Percentiles rank a stretch among this genome's conserved stretches.
These are phyloP conservation scores for Raffaelea ambrosiae DNA, from an alignment of 2,329 filamentous ascomycete species.

Conservation along the genomic window DNA sequence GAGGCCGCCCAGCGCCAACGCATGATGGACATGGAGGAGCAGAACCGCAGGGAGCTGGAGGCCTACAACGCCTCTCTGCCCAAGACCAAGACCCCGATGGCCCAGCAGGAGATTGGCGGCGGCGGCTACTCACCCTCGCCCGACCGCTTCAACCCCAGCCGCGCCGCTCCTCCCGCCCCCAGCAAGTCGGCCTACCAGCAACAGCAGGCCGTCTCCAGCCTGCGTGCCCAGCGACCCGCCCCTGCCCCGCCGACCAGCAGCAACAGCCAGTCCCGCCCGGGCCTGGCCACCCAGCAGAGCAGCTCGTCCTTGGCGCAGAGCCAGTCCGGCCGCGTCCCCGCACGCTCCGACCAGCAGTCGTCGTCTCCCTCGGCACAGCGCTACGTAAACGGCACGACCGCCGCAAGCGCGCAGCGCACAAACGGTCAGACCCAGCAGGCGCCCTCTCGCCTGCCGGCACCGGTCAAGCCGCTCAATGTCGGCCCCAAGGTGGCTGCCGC, in stretches of 20 bases:
- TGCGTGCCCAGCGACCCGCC: slow-evolving; percentile 70
- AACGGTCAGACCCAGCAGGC: slow-evolving; percentile 37
- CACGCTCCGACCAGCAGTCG: slow-evolving; percentile 38
- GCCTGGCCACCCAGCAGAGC: slow-evolving; percentile 40
- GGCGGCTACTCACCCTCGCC: slow-evolving; percentile 40
- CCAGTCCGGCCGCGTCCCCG: slow-evolving; percentile 31
- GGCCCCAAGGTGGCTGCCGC: slow-evolving; percentile 59
- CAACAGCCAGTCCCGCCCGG: slow-evolving; percentile 34
- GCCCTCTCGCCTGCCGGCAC: slow-evolving; percentile 46
- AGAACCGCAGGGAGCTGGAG: slow-evolving; percentile 67
- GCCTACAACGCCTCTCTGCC: slow-evolving; percentile 86
- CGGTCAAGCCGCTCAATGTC: slow-evolving; percentile 74
- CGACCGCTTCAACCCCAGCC: slow-evolving; percentile 75
- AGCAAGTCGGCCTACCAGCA: slow-evolving; percentile 30
- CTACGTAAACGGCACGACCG: slow-evolving; percentile 45
- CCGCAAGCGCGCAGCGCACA: slow-evolving; percentile 38
- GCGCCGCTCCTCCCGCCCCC: slow-evolving; percentile 76
- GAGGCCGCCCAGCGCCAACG: slow-evolving; percentile 48
- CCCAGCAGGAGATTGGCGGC: slow-evolving; percentile 82
- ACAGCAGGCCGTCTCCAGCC: slow-evolving; percentile 45
- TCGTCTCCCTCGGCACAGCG: slow-evolving; percentile 43
- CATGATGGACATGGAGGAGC: slow-evolving; percentile 52
- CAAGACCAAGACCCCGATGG: slow-evolving; percentile 68
- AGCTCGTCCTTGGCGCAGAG: slow-evolving; percentile 30
- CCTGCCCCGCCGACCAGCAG: slow-evolving; percentile 51